Conservation (phyloP, 768 basidiomycete genomes). For the Termitomyces sp. region DNA sequence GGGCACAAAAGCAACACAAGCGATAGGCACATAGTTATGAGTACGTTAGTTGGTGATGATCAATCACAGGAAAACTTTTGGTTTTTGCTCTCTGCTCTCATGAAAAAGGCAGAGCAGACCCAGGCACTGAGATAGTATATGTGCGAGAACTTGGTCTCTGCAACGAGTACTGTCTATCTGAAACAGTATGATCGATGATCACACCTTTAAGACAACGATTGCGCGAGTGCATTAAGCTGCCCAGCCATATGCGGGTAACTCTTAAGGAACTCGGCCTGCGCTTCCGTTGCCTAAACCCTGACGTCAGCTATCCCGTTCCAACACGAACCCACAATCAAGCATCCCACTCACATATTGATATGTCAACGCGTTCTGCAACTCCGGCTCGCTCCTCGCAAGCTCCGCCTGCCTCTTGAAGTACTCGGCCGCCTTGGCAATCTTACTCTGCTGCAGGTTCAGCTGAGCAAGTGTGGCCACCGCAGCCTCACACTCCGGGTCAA, state of each 20-base stretch:
- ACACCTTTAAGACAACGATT: constrained; percentile 12
- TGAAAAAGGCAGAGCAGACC: neutral
- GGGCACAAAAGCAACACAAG: neutral
- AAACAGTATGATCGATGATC: neutral
- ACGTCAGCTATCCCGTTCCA: neutral
- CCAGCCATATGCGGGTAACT: constrained; percentile 83
- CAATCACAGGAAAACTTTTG: constrained; percentile 1
- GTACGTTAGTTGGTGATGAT: constrained; percentile 2
- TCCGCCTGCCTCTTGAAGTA: constrained; percentile 84
- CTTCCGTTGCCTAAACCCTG: constrained; percentile 58
- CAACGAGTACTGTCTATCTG: neutral
- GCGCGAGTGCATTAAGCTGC: constrained; percentile 46
- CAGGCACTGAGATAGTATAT: neutral
- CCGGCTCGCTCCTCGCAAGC: constrained; percentile 86
- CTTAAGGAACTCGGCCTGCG: constrained; percentile 79
- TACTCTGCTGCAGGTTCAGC: constrained; percentile 84
- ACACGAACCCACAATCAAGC: neutral
- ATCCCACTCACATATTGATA: constrained; percentile 65
- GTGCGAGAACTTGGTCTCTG: neutral
- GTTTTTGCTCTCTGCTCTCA: neutral
- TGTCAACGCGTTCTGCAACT: constrained; percentile 73
- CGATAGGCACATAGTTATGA: constrained; percentile 2
- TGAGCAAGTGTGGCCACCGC: constrained; percentile 96
- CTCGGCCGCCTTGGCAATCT: constrained; percentile 78
- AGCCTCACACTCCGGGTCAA: constrained; percentile 94